Percentiles rank a stretch among this genome's conserved stretches.
Evolutionary conservation across 352 stramenopile genomes (phyloP).

Genomic region (Aphanomyces astaci): DNA sequence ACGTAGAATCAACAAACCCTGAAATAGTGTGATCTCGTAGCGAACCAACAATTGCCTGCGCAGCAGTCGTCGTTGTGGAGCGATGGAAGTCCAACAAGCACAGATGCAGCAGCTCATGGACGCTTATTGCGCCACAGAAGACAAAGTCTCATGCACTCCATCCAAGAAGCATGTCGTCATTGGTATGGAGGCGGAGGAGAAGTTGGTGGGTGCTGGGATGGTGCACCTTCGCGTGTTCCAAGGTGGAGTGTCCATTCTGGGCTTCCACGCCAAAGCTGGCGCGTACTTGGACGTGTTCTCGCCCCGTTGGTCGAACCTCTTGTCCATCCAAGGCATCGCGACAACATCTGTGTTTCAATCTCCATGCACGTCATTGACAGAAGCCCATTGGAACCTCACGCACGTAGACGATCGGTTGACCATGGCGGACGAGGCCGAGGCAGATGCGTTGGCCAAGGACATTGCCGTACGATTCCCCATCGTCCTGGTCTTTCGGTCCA

Average conservation of each 20-base stretch:
- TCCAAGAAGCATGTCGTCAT: constrained; percentile 34
- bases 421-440: constrained; percentile 64
- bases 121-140: constrained; percentile 19
- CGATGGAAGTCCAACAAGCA: neutral
- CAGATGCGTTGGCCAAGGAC: constrained; percentile 52
- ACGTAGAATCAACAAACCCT: constrained; percentile 9
- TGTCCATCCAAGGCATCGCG: constrained; percentile 41
- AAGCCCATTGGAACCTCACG: neutral
- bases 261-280: constrained; percentile 53
- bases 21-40: constrained; percentile 4
- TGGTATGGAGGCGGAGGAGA: constrained; percentile 40
- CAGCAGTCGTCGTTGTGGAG: neutral
- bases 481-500: constrained; percentile 59
- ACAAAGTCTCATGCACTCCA: constrained; percentile 4
- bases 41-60: neutral
- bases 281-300: constrained; percentile 77
- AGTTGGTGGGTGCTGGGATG: constrained; percentile 68
- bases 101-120: constrained; percentile 11
- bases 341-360: constrained; percentile 24
- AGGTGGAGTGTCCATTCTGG: constrained; percentile 58
- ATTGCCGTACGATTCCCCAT: constrained; percentile 54
- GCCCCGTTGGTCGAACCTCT: constrained; percentile 69
- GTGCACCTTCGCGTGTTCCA: constrained; percentile 72
- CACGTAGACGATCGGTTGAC: constrained; percentile 26
- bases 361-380: constrained; percentile 9